phyloP scores from a whole-genome alignment of 805 yeast species.

The Vanderwaltozyma yarrowii region DNA sequence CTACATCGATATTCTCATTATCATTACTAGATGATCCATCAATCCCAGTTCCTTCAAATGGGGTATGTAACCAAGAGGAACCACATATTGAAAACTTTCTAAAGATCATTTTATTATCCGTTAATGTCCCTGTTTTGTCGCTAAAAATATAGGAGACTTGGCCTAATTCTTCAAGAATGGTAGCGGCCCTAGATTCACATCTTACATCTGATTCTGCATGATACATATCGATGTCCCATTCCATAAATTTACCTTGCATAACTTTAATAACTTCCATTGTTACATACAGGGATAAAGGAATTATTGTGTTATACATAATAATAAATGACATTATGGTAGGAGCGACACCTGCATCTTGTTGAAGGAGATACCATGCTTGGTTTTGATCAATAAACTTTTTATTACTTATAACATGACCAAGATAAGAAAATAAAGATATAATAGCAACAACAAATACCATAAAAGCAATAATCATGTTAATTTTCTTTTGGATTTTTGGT shows the following conservation, averaged over 20 bases:
- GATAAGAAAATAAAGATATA: slow-evolving; percentile 69
- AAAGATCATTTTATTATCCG: slow-evolving; percentile 90
- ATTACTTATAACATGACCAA: slow-evolving; percentile 58
- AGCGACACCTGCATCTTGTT: slow-evolving; percentile 71
- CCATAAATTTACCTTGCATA: slow-evolving; percentile 70
- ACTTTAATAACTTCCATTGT: slow-evolving; percentile 94
- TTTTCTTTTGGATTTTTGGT: slow-evolving; percentile 77
- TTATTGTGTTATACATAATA: slow-evolving; percentile 94
- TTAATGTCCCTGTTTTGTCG: slow-evolving; percentile 94
- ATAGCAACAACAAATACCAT: slow-evolving; percentile 77
- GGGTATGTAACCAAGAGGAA: slow-evolving; percentile 67
- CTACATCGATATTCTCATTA: slow-evolving; percentile 16
- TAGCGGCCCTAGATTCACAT: slow-evolving; percentile 90
- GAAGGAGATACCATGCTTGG: slow-evolving; percentile 62
- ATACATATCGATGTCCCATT: slow-evolving; percentile 92
- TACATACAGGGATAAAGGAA: slow-evolving; percentile 88
- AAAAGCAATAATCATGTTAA: slow-evolving; percentile 73
- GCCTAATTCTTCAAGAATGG: slow-evolving; percentile 91
- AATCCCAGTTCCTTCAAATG: background rate
- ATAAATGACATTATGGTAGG: slow-evolving; percentile 92
- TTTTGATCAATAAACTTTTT: slow-evolving; percentile 29
- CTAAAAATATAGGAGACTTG: slow-evolving; percentile 92
- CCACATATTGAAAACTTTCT: slow-evolving; percentile 85
- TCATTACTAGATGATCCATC: slow-evolving; percentile 1
- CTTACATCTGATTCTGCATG: slow-evolving; percentile 77